Conservation (phyloP, 2,329 filamentous ascomycete species). For the Ceratocystis papillata region DNA sequence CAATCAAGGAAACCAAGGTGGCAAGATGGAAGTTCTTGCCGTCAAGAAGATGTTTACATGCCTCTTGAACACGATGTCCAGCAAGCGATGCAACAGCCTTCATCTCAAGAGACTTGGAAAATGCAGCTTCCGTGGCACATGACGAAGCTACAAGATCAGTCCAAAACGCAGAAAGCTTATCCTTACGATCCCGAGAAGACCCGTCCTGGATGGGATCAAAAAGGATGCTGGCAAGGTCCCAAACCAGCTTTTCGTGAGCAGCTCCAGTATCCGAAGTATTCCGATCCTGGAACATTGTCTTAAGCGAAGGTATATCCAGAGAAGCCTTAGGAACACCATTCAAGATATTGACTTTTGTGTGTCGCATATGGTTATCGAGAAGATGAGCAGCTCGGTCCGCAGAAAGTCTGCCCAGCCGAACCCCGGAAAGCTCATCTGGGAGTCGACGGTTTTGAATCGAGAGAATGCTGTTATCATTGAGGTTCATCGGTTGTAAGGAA, state of each 20-base stretch:
- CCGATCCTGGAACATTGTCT: slow-evolving; percentile 35
- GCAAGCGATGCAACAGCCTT: slow-evolving; percentile 73
- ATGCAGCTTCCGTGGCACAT: slow-evolving; percentile 44
- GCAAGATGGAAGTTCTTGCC: slow-evolving; percentile 74
- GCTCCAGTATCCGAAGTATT: slow-evolving; percentile 37
- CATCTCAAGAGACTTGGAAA: slow-evolving; percentile 60
- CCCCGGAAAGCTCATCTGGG: slow-evolving; percentile 51
- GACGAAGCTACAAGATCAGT: slow-evolving; percentile 53
- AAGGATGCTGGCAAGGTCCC: slow-evolving; percentile 76
- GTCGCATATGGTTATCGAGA: slow-evolving; percentile 44
- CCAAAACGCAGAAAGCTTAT: slow-evolving; percentile 58
- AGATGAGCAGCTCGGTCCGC: slow-evolving; percentile 47
- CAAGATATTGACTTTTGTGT: slow-evolving; percentile 43
- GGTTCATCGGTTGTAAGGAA: neutral
- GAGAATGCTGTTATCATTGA: slow-evolving; percentile 28
- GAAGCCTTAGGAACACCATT: slow-evolving; percentile 51
- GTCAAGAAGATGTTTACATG: slow-evolving; percentile 66
- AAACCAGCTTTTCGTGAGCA: slow-evolving; percentile 61
- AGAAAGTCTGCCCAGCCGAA: slow-evolving; percentile 54
- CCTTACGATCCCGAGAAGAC: slow-evolving; percentile 39
- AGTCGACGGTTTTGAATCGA: slow-evolving; percentile 46
- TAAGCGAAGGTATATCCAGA: slow-evolving; percentile 34
- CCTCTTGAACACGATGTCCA: slow-evolving; percentile 67
- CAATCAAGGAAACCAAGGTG: slow-evolving; percentile 72
- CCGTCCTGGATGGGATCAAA: slow-evolving; percentile 54